Percentiles rank a stretch among this genome's conserved stretches.
These are phyloP conservation scores for Mortierella sp. DNA, from an alignment of 371 early-diverging fungal genomes.

Conservation along the genomic window DNA sequence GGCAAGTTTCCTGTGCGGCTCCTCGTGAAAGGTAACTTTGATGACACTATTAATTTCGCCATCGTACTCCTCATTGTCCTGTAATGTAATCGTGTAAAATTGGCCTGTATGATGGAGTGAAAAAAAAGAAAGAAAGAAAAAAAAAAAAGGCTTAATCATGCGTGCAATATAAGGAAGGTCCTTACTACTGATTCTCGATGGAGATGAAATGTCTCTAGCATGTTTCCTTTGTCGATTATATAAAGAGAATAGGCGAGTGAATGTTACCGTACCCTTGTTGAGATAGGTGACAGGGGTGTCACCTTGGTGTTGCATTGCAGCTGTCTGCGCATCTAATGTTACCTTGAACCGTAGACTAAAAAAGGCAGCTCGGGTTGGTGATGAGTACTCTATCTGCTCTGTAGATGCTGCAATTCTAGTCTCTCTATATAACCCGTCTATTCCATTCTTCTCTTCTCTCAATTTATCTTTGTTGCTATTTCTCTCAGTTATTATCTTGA, in stretches of 20 bases:
- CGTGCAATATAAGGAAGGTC: not conserved
- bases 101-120: conserved; percentile 56
- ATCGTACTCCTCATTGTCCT: conserved; percentile 62
- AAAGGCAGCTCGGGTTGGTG: conserved; percentile 2
- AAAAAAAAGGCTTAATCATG: not conserved
- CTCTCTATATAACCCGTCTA: not conserved
- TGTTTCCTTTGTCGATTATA: too few relatives aligned
- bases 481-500: not conserved
- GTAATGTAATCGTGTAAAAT: conserved; percentile 64
- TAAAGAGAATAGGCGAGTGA: too few relatives aligned
- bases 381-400: not conserved
- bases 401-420: not conserved
- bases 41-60: conserved; percentile 69
- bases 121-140: too few relatives aligned
- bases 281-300: conserved; percentile 71
- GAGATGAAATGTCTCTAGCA: too few relatives aligned
- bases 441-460: not conserved
- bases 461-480: not conserved
- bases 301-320: conserved; percentile 68
- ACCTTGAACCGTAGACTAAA: conserved; percentile 53
- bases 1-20: conserved; percentile 76
- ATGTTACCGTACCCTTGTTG: conserved; percentile 63
- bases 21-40: conserved; percentile 81
- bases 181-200: not conserved
- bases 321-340: conserved; percentile 62